Percentiles rank a stretch among this genome's conserved stretches.
These are phyloP conservation scores for Leishmania martiniquensis DNA, from an alignment of 208 protist species.

Conservation along the genomic window DNA sequence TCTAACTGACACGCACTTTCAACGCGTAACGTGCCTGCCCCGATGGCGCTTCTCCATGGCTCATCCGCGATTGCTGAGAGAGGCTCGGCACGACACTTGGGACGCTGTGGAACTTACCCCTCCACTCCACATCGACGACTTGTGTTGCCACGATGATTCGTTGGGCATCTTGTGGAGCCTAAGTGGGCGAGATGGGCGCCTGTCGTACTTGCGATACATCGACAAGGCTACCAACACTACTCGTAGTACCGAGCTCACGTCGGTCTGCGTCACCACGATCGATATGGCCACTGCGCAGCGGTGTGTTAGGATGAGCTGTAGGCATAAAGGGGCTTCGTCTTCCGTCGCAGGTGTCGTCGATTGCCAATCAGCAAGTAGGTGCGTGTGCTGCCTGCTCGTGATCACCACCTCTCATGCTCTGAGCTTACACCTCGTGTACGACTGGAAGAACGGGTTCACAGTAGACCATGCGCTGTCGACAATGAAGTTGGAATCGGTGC, in stretches of 20 bases:
- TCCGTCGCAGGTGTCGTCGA: background rate
- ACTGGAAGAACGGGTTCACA: background rate
- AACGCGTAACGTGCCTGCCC: conserved; percentile 9
- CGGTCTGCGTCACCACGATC: conserved; percentile 14
- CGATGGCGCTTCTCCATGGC: conserved; percentile 18
- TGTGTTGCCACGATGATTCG: conserved; percentile 22
- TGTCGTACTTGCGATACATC: conserved; percentile 9
- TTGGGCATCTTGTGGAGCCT: conserved; percentile 29
- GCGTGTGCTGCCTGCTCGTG: conserved; percentile 5
- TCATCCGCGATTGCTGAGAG: conserved; percentile 10
- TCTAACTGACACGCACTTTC: conserved; percentile 20
- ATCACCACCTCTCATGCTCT: conserved; percentile 8
- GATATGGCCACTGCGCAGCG: conserved; percentile 5
- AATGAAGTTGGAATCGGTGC: conserved; percentile 9
- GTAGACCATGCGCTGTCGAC: conserved; percentile 1
- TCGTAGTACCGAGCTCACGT: conserved; percentile 1
- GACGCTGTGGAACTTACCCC: conserved; percentile 9
- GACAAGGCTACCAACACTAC: background rate
- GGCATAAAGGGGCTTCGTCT: background rate
- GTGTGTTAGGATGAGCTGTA: conserved; percentile 19
- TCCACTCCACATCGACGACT: conserved; percentile 11
- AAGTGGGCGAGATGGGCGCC: conserved; percentile 6
- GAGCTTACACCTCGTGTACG: background rate
- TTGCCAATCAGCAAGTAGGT: background rate
- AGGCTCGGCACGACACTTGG: conserved; percentile 12